Percentiles rank a stretch among this genome's conserved stretches.
phyloP scores from a whole-genome alignment of 208 protist genomes.

The Trypanosoma melophagium region DNA sequence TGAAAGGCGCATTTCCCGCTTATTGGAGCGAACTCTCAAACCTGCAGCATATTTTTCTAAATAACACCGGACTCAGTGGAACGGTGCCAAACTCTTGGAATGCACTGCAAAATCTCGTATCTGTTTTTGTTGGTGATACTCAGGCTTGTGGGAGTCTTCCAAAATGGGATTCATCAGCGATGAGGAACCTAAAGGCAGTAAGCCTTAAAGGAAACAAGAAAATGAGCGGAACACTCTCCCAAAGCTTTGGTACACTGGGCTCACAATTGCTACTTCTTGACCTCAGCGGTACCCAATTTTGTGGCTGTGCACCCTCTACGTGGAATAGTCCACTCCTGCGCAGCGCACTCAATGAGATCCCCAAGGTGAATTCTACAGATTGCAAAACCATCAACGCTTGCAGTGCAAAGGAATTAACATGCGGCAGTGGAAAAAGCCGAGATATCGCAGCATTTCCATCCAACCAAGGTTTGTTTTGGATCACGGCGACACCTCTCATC shows the following conservation, averaged over 20 bases:
- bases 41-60: slow-evolving; percentile 34
- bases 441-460: no score
- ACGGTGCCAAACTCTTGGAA: slow-evolving; percentile 43
- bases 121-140: slow-evolving; percentile 35
- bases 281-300: slow-evolving; percentile 28
- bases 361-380: neutral
- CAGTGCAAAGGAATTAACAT: no score
- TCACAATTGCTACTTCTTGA: slow-evolving; percentile 13
- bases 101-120: slow-evolving; percentile 23
- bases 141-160: slow-evolving; percentile 41
- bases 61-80: slow-evolving; percentile 29
- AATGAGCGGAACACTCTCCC: slow-evolving; percentile 35
- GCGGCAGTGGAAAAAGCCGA: no score
- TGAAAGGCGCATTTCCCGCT: slow-evolving; percentile 32
- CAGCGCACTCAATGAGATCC: neutral
- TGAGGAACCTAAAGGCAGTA: slow-evolving; percentile 27
- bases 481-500: no score
- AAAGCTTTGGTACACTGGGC: slow-evolving; percentile 28
- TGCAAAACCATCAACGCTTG: slow-evolving; percentile 4
- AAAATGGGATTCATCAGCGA: slow-evolving; percentile 26
- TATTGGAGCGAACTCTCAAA: slow-evolving; percentile 29
- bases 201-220: slow-evolving; percentile 24
- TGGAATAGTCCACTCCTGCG: neutral
- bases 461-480: no score
- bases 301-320: slow-evolving; percentile 32